Evolutionary conservation across 192 early-diverging fungal genomes (phyloP), one percentile per base, ranked within the genome.

Genomic region (Thoreauomyces humboldtii): DNA sequence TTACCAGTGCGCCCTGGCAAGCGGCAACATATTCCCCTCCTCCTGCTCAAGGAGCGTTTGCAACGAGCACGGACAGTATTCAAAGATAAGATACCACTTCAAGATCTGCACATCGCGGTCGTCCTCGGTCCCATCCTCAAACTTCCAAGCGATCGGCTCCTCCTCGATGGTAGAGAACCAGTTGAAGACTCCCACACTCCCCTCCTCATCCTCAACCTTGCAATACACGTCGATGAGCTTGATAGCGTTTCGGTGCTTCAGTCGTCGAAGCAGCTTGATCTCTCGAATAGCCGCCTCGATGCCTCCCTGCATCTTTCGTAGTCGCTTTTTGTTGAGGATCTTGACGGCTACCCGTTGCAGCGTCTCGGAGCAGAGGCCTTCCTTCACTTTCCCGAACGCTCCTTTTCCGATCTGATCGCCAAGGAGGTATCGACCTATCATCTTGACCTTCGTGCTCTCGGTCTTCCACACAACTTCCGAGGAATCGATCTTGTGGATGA

Each of bases 321-420:
- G 43, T 27, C 83, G 57, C 52, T 86, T 84, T 31, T 80, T 79
- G 58, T 74, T 72, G 9, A 86, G 71, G 37, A 86, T 81, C 65
- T 86, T 86, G 34, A 86, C 71, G 24, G 83, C 83, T 5, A 86
- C 79, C 35, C 81, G 70, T 56, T 80, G 73, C 37, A 86, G 63
- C 4, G 83, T 81, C 37, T 86, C 79, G 9, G 73, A 44, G 59
- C 74, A 78, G 17, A 86, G 24, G 0, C 81, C 83, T 45, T 86
- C 83, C 70, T 86, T 86, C 28, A 86, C 83, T 63, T 86, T 82
- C 4, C 80, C 83, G 67, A 82, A 86, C 2, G 79, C 69, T 21
- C 83, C 81, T 59, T 80, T 81, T 19, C 83, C 83, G 51, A 86
- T 84, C 59, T 80, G 71, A 32, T 79, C 77, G 4, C 81, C 83